phyloP scores from a whole-genome alignment of 345 rosid species.

The Populus deltoides region DNA sequence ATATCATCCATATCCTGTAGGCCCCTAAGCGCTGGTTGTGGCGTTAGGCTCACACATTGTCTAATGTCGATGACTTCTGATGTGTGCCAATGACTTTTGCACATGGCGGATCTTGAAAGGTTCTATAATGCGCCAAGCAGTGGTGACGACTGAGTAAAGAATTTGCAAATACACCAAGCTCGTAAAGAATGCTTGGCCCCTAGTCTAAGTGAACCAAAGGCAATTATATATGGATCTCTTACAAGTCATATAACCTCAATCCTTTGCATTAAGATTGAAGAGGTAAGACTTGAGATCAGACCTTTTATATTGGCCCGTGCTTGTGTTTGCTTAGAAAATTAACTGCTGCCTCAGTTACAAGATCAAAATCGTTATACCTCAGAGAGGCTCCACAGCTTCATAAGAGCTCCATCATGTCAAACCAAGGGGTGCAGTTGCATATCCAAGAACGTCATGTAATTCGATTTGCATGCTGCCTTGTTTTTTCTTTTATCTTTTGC shows the following conservation, averaged over 20 bases:
- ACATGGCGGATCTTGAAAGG: constrained; percentile 14
- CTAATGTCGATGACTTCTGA: not conserved
- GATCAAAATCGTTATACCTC: too few species aligned
- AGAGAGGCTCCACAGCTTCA: not conserved
- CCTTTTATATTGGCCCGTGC: too few species aligned
- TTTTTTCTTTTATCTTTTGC: not conserved
- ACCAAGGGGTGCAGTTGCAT: constrained; percentile 24
- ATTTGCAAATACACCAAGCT: not conserved
- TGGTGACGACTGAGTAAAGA: constrained; percentile 35
- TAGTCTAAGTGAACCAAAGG: constrained; percentile 17
- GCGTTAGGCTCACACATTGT: not conserved
- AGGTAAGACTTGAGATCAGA: too few species aligned
- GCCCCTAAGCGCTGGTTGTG: too few species aligned
- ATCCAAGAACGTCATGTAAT: constrained; percentile 35
- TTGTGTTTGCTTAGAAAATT: too few species aligned
- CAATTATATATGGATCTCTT: too few species aligned
- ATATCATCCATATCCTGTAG: too few species aligned
- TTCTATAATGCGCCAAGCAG: not conserved
- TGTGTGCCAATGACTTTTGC: not conserved
- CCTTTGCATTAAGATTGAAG: too few species aligned
- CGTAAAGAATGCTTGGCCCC: constrained; percentile 2
- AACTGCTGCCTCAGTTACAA: not conserved
- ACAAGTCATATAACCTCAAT: too few species aligned
- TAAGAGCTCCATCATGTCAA: constrained; percentile 18
- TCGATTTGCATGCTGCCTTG: not conserved